A percentile compares a stretch with the other conserved stretches of the same genome.
Evolutionary conservation across 73 alveolate genomes (phyloP).

Genomic region (Tetrahymena elliotti): DNA sequence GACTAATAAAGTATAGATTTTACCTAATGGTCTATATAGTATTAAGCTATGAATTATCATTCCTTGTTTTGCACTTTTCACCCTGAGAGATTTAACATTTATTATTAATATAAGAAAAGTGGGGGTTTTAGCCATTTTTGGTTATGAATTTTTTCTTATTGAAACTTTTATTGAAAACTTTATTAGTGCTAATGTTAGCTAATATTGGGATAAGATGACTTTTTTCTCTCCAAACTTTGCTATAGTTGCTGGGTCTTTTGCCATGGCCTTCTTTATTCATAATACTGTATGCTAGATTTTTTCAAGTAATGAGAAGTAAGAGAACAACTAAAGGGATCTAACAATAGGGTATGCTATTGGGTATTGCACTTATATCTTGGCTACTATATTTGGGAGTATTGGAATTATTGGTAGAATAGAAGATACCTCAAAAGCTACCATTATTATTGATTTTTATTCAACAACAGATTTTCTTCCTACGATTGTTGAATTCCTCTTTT

Average conservation of each 20-base stretch:
- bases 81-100: neutral
- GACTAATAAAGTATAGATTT: neutral
- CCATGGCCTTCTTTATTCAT: neutral
- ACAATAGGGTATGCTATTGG: neutral
- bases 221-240: neutral
- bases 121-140: neutral
- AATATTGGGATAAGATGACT: neutral
- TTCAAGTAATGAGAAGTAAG: neutral
- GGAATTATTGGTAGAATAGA: neutral
- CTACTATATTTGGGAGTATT: neutral
- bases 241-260: neutral
- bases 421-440: neutral
- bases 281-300: neutral
- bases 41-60: neutral
- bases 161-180: neutral
- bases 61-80: neutral
- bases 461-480: neutral
- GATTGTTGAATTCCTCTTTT: neutral
- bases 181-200: neutral
- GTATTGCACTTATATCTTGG: neutral
- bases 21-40: neutral
- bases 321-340: neutral
- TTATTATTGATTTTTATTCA: neutral
- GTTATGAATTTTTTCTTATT: neutral
- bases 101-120: neutral